Evolutionary conservation across 495 filamentous ascomycete genomes (phyloP).

Genomic region (Aspergillus baeticus): DNA sequence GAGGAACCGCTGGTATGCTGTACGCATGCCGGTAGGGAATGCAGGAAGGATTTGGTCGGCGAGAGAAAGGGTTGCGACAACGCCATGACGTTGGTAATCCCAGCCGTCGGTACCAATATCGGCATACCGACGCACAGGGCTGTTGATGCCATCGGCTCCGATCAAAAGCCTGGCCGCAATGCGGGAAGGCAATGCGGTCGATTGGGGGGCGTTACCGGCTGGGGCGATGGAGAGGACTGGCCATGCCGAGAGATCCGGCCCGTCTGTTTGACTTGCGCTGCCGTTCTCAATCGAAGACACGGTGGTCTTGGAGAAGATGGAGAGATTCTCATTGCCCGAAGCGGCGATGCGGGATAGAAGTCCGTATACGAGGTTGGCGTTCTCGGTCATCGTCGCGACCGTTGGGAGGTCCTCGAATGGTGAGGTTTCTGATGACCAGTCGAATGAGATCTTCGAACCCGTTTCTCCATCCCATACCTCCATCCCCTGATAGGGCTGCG

Average conservation of each 20-base stretch:
- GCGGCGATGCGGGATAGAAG: slow-evolving; percentile 69
- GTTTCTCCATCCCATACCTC: slow-evolving; percentile 94
- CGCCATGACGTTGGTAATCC: slow-evolving; percentile 88
- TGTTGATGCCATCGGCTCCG: slow-evolving; percentile 92
- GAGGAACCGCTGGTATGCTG: slow-evolving; percentile 93
- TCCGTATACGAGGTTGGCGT: slow-evolving; percentile 77
- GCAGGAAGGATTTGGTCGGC: slow-evolving; percentile 40
- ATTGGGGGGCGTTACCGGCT: slow-evolving; percentile 25
- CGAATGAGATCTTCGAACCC: slow-evolving; percentile 83
- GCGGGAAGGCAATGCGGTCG: slow-evolving; percentile 29
- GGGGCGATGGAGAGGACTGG: slow-evolving; percentile 71
- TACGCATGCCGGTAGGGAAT: slow-evolving; percentile 50
- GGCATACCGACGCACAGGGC: slow-evolving; percentile 87
- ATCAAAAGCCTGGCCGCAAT: slow-evolving; percentile 82
- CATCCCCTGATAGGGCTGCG: slow-evolving; percentile 91
- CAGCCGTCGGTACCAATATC: slow-evolving; percentile 82
- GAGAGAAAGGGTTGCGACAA: slow-evolving; percentile 84
- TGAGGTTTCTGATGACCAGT: slow-evolving; percentile 58
- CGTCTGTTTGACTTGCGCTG: slow-evolving; percentile 48
- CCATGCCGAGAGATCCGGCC: slow-evolving; percentile 79
- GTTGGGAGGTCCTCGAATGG: slow-evolving; percentile 50
- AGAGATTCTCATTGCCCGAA: slow-evolving; percentile 58
- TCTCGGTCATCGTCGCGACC: slow-evolving; percentile 97
- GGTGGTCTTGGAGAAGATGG: slow-evolving; percentile 69
- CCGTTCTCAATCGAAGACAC: slow-evolving; percentile 79